Percentiles rank a stretch among this genome's conserved stretches.
These are phyloP conservation scores for Skeletonema menzelii DNA, from an alignment of 108 stramenopile genomes.

Conservation along the genomic window DNA sequence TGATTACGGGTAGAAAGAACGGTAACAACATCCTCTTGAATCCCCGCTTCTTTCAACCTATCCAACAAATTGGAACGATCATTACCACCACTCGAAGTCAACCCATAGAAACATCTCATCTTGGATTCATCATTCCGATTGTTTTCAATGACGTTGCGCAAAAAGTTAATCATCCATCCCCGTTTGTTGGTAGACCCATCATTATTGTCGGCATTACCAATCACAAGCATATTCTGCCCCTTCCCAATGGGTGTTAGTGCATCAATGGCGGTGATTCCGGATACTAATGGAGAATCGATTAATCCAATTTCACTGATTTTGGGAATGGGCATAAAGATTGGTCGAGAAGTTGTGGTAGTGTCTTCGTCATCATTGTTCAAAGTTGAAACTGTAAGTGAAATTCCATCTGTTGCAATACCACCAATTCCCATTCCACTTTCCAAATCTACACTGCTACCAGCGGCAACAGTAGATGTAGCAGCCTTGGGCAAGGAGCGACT, in stretches of 20 bases:
- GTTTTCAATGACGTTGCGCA: constrained; percentile 41
- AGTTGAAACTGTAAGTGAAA: constrained; percentile 8
- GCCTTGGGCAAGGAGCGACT: constrained; percentile 8
- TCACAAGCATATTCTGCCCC: constrained; percentile 89
- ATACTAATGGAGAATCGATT: constrained; percentile 82
- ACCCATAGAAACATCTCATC: constrained; percentile 72
- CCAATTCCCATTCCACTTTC: not conserved
- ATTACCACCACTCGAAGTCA: constrained; percentile 37
- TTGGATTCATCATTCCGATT: not conserved
- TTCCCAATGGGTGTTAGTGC: constrained; percentile 85
- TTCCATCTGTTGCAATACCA: not conserved
- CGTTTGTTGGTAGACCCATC: constrained; percentile 31
- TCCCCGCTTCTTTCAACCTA: constrained; percentile 48
- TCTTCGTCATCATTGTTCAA: not conserved
- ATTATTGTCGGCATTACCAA: constrained; percentile 63
- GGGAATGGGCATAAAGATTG: constrained; percentile 85
- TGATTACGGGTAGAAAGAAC: constrained; percentile 46
- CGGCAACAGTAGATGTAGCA: not conserved
- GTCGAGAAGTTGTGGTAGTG: constrained; percentile 5
- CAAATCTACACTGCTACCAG: not conserved
- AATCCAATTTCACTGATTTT: constrained; percentile 83
- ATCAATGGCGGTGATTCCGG: constrained; percentile 86
- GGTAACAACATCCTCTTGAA: constrained; percentile 55
- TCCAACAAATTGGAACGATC: constrained; percentile 38
- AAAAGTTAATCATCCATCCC: constrained; percentile 47